Evolutionary conservation across 352 stramenopile species (phyloP), one percentile per base, ranked within the genome.

Genomic region (Globisporangium iwayamae): DNA sequence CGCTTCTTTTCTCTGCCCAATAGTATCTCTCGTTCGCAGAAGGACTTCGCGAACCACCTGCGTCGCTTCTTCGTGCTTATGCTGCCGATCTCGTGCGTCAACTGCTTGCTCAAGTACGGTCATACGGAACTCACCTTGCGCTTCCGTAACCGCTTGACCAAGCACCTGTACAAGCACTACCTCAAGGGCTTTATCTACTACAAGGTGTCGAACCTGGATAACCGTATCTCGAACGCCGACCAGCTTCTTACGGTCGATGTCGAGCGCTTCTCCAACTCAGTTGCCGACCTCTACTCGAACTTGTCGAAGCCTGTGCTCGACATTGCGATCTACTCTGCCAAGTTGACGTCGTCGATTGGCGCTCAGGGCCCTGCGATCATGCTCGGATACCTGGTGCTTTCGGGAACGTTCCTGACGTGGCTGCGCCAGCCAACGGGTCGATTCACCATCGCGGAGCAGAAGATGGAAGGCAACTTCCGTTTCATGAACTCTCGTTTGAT

Each of bases 161-260:
- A 66, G 57, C 75, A 95, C 60, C 64, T 97, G 30, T 94, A 96
- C 75, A 72, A 65, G 34, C 82, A 93, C 45, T 97, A 96, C 69
- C 72, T 96, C 60, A 84, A 90, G 63, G 84, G 84, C 2, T 96
- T 96, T 59, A 87, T 89, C 53, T 96, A 93, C 74, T 97, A 96
- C 79, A 93, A 94, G 56, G 85, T 96, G 48, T 91, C 89, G 6
- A 96, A 97, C 67, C 65, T 96, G 45, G 89, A 96, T 71, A 90
- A 86, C 60, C 86, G 89, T 52, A 90, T 97, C 54, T 79, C 83
- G 10, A 95, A 97, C 67, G 83, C 88, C 4, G 90, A 97, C 65
- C 89, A 97, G 64, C 64, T 93, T 16, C 75, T 96, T 9, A 94
- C 88, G 9, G 83, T 91, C 47, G 89, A 96, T 66, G 87, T 96